These are phyloP conservation scores for Physaria fendleri DNA, from an alignment of 345 rosid species.

Conservation along the genomic window DNA sequence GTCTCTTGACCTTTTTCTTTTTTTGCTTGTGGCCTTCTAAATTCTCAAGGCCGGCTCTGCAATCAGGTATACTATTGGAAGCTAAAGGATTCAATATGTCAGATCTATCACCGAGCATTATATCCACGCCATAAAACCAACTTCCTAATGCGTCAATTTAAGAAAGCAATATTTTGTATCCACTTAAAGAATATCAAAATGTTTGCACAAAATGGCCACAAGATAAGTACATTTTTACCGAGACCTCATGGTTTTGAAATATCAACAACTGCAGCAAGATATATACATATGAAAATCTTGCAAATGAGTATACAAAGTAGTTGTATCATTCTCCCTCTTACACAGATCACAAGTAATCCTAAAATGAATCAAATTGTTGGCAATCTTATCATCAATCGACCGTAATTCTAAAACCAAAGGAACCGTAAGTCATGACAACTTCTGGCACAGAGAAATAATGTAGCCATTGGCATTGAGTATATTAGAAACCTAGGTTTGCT, in stretches of 20 bases:
- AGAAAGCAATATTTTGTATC: neutral
- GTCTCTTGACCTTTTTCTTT: no score
- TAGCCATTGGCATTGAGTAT: constrained; percentile 26
- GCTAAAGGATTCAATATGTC: no score
- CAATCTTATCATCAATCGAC: constrained; percentile 21
- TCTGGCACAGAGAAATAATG: constrained; percentile 31
- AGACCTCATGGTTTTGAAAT: constrained; percentile 14
- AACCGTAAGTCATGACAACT: constrained; percentile 28
- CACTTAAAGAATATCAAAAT: neutral
- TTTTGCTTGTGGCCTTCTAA: no score
- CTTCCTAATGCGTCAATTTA: neutral
- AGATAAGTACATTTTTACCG: neutral
- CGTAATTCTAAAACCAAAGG: constrained; percentile 27
- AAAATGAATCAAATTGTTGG: constrained; percentile 9
- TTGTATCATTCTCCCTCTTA: constrained; percentile 20
- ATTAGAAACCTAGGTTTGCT: constrained; percentile 29
- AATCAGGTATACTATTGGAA: no score
- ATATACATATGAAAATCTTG: constrained; percentile 42
- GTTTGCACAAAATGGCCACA: no score
- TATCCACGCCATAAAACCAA: neutral
- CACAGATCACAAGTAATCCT: constrained; percentile 17
- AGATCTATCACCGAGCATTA: neutral
- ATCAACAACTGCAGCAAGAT: constrained; percentile 42
- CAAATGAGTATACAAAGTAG: constrained; percentile 20
- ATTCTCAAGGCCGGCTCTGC: no score